phyloP scores from a whole-genome alignment of 108 stramenopile species.

The Chaetoceros tenuissimus region DNA sequence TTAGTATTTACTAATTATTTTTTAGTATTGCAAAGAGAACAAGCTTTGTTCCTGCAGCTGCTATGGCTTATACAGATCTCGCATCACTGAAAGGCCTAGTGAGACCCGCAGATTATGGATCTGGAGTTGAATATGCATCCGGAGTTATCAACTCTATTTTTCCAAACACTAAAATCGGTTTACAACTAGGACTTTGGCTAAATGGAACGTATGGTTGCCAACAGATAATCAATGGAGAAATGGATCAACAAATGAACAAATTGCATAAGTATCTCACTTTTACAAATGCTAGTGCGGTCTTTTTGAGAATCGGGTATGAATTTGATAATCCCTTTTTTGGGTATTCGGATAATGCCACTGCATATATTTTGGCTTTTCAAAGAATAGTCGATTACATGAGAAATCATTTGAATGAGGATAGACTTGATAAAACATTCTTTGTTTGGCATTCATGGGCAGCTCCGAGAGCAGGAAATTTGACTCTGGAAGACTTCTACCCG shows the following conservation, averaged over 20 bases:
- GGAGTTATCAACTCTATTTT: constrained; percentile 17
- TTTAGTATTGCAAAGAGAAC: neutral
- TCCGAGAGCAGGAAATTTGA: constrained; percentile 22
- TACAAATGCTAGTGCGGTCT: constrained; percentile 36
- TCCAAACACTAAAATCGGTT: constrained; percentile 1
- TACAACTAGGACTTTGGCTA: constrained; percentile 57
- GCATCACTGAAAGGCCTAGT: constrained; percentile 49
- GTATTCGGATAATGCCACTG: constrained; percentile 41
- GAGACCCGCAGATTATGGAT: constrained; percentile 66
- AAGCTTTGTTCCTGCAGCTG: constrained; percentile 45
- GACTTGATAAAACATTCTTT: constrained; percentile 34
- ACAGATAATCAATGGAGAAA: constrained; percentile 40
- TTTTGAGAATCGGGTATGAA: constrained; percentile 73
- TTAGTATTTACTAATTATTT: neutral
- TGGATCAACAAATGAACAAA: constrained; percentile 42
- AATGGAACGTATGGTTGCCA: constrained; percentile 65
- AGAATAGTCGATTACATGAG: constrained; percentile 41
- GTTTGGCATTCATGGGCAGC: constrained; percentile 89
- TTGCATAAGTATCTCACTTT: constrained; percentile 32
- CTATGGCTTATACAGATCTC: constrained; percentile 75
- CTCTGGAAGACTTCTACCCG: constrained; percentile 56
- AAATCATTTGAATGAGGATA: constrained; percentile 11
- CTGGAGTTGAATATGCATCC: constrained; percentile 67
- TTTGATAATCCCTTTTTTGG: constrained; percentile 80
- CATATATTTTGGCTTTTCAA: constrained; percentile 53